Base-by-base conservation (phyloP, 257 asterid genomes). In the Perilla frutescens region DNA sequence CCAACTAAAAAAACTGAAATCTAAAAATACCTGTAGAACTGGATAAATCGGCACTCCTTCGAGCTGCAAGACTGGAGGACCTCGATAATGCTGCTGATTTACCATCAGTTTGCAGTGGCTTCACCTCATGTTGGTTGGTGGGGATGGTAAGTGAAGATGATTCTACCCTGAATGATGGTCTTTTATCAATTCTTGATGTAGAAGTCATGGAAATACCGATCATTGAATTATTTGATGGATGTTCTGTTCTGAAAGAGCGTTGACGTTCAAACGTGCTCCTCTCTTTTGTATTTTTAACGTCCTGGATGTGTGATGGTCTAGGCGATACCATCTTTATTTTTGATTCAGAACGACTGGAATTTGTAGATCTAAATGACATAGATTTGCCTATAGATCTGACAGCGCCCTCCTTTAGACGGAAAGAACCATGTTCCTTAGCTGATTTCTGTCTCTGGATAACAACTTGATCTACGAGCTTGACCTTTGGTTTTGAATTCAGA, bases 301-400 rank as follows among this genome's bases (percentile, higher is more conserved):
- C 96, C 81, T 81, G 93, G 81, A 73, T 20, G 49, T 79, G 81
- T 62, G 90, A 70, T 57, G 39, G 74, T 79, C 85, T 87, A 69
- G 96, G 91, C 44, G 97, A 91, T 56, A 86, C 29, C 92, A 81
- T 88, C 84, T 91, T 90, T 13, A 72, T 82, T 81, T 88, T 91
- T 50, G 94, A 80, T 66, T 87, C 97, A 62, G 85, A 63, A 47
- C 80, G 91, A 77, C 76, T 68, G 49, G 89, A 50, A 75, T 76
- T 84, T 56, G 83, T 76, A 45, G 87, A 75, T 82, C 84, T 94
- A 81, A 93, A 88, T 73, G 97, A 89, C 81, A 76, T 72, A 56
- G 97, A 87, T 87, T 89, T 93, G 62, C 86, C 87, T 36, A 88
- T 68, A 45, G 96, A 79, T 89, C 89, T 87, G 59, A 61, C 68